Base-by-base conservation (phyloP, 1,284 basidiomycete genomes). In the Leucoagaricus sp. region DNA sequence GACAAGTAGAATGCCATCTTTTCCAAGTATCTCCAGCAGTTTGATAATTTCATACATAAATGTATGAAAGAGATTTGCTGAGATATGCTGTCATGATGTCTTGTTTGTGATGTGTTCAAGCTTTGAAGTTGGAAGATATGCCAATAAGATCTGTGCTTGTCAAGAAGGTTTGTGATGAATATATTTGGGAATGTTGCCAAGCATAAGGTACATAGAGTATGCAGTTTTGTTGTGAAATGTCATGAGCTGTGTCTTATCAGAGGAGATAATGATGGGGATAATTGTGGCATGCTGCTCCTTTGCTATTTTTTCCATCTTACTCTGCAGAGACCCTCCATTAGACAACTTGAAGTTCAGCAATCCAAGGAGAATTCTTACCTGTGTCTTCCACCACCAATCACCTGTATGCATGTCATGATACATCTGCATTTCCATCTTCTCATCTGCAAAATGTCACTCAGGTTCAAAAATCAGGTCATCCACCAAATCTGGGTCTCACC, bases 181-280 rank as follows among this genome's bases (percentile, higher is more conserved):
- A 2, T 69, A 65, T 45, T 78, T 76, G 0, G 75, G 73, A 15
- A 79, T 57, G 59, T 78, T 79, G 2, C 76, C 75, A 31, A 79
- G 75, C 0, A 73, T 78, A 15, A 80, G 45, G 49, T 79, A 79
- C 0, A 79, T 63, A 0, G 77, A 75, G 51, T 78, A 78, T 1
- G 72, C 74, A 0, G 64, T 57, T 54, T 77, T 77, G 47, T 69
- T 70, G 2, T 69, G 48, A 45, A 76, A 76, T 3, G 59, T 25
- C 3, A 70, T 73, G 1, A 76, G 54, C 49, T 72, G 69, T 0
- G 72, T 75, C 55, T 75, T 76, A 59, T 77, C 75, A 0, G 75
- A 68, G 0, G 72, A 72, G 9, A 77, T 61, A 34, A 78, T 73
- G 25, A 78, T 58, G 4, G 75, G 76, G 0, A 74, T 60, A 15